Base-by-base conservation (phyloP, 2,329 filamentous ascomycete genomes). In the Nemania bipapillata region DNA sequence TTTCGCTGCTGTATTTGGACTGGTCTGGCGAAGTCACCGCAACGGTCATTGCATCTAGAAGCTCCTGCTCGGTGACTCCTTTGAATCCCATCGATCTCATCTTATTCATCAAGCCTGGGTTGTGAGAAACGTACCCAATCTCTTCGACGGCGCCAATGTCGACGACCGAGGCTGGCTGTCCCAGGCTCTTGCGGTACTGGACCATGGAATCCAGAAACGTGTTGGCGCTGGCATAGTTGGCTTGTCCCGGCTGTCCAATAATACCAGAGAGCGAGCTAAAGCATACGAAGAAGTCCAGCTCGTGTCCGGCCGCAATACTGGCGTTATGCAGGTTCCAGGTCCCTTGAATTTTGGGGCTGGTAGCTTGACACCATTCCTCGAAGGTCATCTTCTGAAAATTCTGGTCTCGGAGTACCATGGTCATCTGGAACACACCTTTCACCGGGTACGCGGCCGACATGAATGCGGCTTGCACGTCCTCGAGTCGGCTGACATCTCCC, bases 321-420 rank as follows among this genome's bases (percentile, higher is more conserved):
- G 73, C 68, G 5, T 79, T 61, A 60, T 83, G 79, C 0, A 84
- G 70, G 63, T 84, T 83, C 77, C 78, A 80, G 0, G 81, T 80
- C 2, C 82, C 82, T 2, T 73, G 45, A 8, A 82, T 77, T 63
- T 84, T 83, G 6, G 82, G 80, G 8, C 66, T 64, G 4, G 78
- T 66, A 6, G 74, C 75, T 3, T 69, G 65, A 5, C 70, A 60
- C 79, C 79, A 82, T 6, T 79, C 74, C 0, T 77, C 70, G 32
- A 76, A 73, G 1, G 68, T 78, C 79, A 84, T 83, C 4, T 77
- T 9, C 6, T 24, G 5, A n/a, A 47, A 47, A n/a, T 32, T 32
- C 24, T 42, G 30, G n/a, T 61, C 58, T 8, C 45, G 47, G 3
- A 61, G 32, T 2, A 61, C 57, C 57, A 53, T 62, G 4, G 15